Conservation (phyloP, 768 basidiomycete genomes). For the Xerocomus spinulosus region DNA sequence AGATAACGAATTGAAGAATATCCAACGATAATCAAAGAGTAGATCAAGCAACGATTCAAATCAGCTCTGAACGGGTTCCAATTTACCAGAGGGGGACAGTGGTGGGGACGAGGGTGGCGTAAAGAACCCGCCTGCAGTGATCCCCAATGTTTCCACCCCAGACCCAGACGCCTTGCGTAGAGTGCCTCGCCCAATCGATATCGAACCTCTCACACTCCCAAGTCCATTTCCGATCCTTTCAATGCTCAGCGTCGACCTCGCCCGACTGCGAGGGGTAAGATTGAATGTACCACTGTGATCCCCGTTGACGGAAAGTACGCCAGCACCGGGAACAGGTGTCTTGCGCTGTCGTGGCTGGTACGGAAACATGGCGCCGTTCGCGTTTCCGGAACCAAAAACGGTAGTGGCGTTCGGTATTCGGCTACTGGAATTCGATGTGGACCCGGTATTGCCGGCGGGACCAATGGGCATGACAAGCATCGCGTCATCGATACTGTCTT, state of each 20-base stretch:
- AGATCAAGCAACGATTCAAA: not conserved
- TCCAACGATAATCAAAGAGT: not conserved
- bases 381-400: constrained; percentile 19
- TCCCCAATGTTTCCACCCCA: constrained; percentile 68
- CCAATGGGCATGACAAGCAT: constrained; percentile 73
- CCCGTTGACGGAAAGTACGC: constrained; percentile 35
- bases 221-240: constrained; percentile 36
- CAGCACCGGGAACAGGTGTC: constrained; percentile 18
- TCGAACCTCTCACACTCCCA: constrained; percentile 49
- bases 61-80: constrained; percentile 4
- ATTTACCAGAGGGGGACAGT: constrained; percentile 15
- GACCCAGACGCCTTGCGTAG: constrained; percentile 61
- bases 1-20: not conserved
- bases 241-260: constrained; percentile 61
- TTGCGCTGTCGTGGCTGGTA: constrained; percentile 43
- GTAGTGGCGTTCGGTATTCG: constrained; percentile 20
- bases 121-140: constrained; percentile 80
- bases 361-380: constrained; percentile 8
- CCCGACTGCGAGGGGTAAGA: constrained; percentile 37
- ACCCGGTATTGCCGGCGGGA: constrained; percentile 27
- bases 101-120: constrained; percentile 43
- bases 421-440: constrained; percentile 4
- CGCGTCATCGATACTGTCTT: constrained; percentile 72
- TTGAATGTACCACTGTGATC: constrained; percentile 25
- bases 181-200: constrained; percentile 60